These are phyloP conservation scores for Flaveria floridana DNA, from an alignment of 140 eudicot species.

Conservation along the genomic window DNA sequence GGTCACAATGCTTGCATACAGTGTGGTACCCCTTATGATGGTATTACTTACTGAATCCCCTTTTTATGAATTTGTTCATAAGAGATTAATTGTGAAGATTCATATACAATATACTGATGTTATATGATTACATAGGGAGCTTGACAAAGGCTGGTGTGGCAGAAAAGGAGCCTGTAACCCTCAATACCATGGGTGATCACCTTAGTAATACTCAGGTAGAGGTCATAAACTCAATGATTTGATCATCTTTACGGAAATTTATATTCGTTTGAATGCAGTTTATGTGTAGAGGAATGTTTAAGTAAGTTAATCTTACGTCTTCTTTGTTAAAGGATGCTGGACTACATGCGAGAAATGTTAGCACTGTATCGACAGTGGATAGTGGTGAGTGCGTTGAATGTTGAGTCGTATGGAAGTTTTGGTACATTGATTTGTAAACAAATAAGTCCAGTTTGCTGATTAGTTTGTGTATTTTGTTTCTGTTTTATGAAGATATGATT, in stretches of 20 bases:
- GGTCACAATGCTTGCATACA: constrained; percentile 78
- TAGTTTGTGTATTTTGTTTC: background rate
- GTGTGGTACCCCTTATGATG: constrained; percentile 69
- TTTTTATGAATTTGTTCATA: background rate
- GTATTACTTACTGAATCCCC: constrained; percentile 22
- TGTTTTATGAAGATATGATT: constrained; percentile 44
- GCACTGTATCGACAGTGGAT: constrained; percentile 84
- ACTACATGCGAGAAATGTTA: constrained; percentile 78
- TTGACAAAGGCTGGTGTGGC: constrained; percentile 36
- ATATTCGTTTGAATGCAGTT: background rate
- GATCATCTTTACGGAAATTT: background rate
- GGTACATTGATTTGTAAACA: background rate
- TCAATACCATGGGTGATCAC: constrained; percentile 50
- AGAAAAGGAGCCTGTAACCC: constrained; percentile 48
- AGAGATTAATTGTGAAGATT: background rate
- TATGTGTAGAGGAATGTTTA: background rate
- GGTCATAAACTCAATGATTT: constrained; percentile 17
- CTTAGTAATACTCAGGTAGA: constrained; percentile 56
- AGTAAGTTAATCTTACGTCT: background rate
- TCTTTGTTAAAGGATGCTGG: constrained; percentile 65
- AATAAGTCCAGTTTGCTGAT: constrained; percentile 9
- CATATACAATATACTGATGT: background rate
- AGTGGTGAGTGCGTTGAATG: constrained; percentile 62
- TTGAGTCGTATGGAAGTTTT: background rate
- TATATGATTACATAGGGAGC: constrained; percentile 41